Base-by-base conservation (phyloP, 768 basidiomycete genomes). In the Rhodotorula toruloides region DNA sequence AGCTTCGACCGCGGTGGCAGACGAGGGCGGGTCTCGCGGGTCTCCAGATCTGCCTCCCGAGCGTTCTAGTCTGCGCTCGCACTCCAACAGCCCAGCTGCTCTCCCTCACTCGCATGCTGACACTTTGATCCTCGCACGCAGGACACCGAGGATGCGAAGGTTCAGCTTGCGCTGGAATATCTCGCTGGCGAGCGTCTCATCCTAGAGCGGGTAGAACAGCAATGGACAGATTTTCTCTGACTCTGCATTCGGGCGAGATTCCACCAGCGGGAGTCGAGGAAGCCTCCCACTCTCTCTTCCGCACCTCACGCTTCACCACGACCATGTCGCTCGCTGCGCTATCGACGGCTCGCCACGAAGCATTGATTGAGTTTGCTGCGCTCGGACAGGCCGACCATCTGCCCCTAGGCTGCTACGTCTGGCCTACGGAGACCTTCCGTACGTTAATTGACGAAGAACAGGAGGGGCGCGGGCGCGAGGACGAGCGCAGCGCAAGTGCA, bases 331-430 rank as follows among this genome's bases (percentile, higher is more conserved):
- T 32, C 12, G 34, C 50, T 12, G 32, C 17, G 34, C 19, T 36
- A 11, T n/a, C 52, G 12, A 61, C 59, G 0, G 59, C 65, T 5
- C 55, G 55, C 10, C 55, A 61, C 29, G 65, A 67, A 36, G 59
- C 59, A 0, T 21, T 61, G 36, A 31, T 67, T 25, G 65, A 67
- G 49, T 57, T 61, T 36, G 13, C 48, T 5, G 59, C 59, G 0
- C 54, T 67, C 10, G 54, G 54, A 2, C 39, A 50, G 13, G 46
- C 40, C 6, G 39, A 49, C 11, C 54, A 67, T 46, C 50, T 44
- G 9, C 61, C 66, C 0, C 25, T 48, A 3, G 60, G 66, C 2
- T 47, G 55, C 34, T 63, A 67, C 56, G 32, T 63, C n/a, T 48
- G 48, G 10, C 66, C 43, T 34, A 47, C 47, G 66, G 32, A 57